phyloP scores from a whole-genome alignment of 805 yeast genomes.

The Saccharomyces jurei region DNA sequence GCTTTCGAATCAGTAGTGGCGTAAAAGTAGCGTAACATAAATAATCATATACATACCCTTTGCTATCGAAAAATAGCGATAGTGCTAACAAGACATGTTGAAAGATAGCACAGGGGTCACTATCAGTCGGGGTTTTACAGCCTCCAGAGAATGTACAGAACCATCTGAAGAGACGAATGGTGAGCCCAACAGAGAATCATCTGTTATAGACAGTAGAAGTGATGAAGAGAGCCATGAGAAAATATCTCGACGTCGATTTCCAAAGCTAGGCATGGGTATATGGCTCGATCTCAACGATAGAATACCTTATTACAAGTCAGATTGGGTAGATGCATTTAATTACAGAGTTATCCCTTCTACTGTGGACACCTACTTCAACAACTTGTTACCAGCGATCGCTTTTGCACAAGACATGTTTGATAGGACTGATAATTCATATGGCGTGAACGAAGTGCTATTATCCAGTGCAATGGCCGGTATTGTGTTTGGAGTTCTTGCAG shows the following conservation, averaged over 20 bases:
- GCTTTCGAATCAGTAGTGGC: not conserved
- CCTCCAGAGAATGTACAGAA: not conserved
- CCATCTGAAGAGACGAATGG: not conserved
- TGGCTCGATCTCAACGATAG: constrained; percentile 31
- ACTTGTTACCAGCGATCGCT: constrained; percentile 85
- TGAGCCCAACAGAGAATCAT: not conserved
- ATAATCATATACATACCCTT: not conserved
- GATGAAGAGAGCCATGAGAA: not conserved
- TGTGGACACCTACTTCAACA: constrained; percentile 78
- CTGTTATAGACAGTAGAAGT: not conserved
- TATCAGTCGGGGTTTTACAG: not conserved
- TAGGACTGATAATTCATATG: constrained; percentile 77
- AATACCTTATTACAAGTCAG: constrained; percentile 62
- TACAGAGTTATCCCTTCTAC: constrained; percentile 86
- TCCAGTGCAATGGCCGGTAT: constrained; percentile 84
- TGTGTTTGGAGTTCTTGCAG: constrained; percentile 75
- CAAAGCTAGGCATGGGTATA: constrained; percentile 30
- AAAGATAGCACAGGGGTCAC: not conserved
- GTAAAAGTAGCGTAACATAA: not conserved
- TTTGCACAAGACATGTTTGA: constrained; percentile 97
- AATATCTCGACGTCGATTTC: constrained; percentile 9
- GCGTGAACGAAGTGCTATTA: constrained; percentile 81
- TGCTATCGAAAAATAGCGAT: not conserved
- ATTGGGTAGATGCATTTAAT: constrained; percentile 74
- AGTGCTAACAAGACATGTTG: not conserved